Base-by-base conservation (phyloP, 2,329 filamentous ascomycete species). In the Metarhizium humberi region DNA sequence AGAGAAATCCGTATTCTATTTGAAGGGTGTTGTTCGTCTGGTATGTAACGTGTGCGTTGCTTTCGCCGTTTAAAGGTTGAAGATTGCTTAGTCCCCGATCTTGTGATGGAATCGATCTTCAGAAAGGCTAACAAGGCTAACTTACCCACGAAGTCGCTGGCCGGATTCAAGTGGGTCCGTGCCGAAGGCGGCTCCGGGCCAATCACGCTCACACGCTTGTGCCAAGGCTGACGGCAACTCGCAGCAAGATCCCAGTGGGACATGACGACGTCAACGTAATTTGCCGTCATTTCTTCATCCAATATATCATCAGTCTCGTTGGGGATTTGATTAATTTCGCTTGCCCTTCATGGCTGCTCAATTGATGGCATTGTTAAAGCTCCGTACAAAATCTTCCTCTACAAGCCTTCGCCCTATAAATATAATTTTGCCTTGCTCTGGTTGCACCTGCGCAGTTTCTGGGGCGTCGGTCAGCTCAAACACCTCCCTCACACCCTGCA, bases 401-500 rank as follows among this genome's bases (percentile, higher is more conserved):
- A 68, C 71, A 54, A 87, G 64, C 47, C 78, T 72, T 56, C 80
- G 75, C 48, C 84, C 84, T 66, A 87, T 87, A 49, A 87, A 63
- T 10, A 87, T 79, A 51, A 87, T 71, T 66, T 87, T 87, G 25
- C 84, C 79, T 42, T 68, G 61, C 30, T 61, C 60, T 11, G 66
- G 57, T 13, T 56, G 55, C 47, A 58, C 63, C 2, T 67, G 66
- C 10, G 64, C 61, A 10, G 66, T 68, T 10, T 68, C 62, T 4
- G 73, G 71, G 7, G 73, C 74, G 61, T 96, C 90, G 29, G 90
- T 81, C 29, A 97, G 87, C 64, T 99, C 94, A 69, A 97, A 99
- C 16, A 97, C 81, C 63, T 96, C 92, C 53, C 92, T 77, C 1
- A 99, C 94, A 2, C 92, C 94, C 69, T 99, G 94, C 7, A 97